Percentiles rank a stretch among this genome's conserved stretches.
phyloP scores from a whole-genome alignment of 2,329 filamentous ascomycete species.

The Orbilia ellipsospora region DNA sequence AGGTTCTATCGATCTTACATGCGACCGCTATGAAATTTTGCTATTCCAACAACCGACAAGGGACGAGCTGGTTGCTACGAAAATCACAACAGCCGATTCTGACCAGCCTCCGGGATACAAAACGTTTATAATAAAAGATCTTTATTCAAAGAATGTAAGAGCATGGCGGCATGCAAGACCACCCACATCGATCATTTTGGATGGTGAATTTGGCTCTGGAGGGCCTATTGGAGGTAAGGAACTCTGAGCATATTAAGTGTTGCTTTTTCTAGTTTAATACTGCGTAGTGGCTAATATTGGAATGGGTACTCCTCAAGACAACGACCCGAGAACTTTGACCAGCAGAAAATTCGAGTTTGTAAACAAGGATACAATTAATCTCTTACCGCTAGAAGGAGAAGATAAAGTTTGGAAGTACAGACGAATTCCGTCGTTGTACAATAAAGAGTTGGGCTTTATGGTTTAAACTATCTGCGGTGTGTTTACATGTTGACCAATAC shows the following conservation, averaged over 20 bases:
- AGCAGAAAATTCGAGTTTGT: constrained; percentile 1
- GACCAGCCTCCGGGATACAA: too few relatives aligned
- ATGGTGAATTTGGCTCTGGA: background rate
- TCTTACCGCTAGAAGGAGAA: background rate
- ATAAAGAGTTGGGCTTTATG: too few relatives aligned
- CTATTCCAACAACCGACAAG: background rate
- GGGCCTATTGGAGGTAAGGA: too few relatives aligned
- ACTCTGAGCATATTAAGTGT: background rate
- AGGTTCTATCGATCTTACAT: background rate
- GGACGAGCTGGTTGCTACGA: too few relatives aligned
- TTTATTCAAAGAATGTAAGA: too few relatives aligned
- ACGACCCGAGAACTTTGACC: constrained; percentile 9
- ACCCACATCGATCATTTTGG: background rate
- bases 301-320: background rate
- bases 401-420: constrained; percentile 29
- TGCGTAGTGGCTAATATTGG: too few relatives aligned
- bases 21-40: constrained; percentile 13
- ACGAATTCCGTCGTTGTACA: constrained; percentile 4
- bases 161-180: constrained; percentile 15
- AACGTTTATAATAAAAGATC: too few relatives aligned
- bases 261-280: too few relatives aligned
- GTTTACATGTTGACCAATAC: too few relatives aligned
- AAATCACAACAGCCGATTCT: too few relatives aligned
- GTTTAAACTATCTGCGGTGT: too few relatives aligned
- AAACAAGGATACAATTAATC: constrained; percentile 12